Evolutionary conservation across 805 yeast genomes (phyloP).

Genomic region (Wickerhamomyces canadensis): DNA sequence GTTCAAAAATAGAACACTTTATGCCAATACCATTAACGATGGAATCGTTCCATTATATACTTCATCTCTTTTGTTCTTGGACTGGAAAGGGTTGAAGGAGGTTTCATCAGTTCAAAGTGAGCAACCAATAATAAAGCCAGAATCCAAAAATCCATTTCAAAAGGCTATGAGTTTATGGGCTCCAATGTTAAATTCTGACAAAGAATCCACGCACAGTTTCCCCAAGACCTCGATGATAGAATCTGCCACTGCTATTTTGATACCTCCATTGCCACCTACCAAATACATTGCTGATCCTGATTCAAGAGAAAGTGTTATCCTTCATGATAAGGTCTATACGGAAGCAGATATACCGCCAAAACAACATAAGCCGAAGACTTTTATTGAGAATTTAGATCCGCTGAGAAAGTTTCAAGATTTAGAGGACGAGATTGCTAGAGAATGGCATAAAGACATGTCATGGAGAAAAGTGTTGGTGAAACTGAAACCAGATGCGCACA

Average conservation of each 20-base stretch:
- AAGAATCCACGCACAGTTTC: conserved; percentile 24
- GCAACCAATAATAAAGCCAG: background rate
- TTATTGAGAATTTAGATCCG: conserved; percentile 28
- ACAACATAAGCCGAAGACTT: conserved; percentile 14
- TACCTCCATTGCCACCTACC: conserved; percentile 66
- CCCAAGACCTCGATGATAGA: conserved; percentile 68
- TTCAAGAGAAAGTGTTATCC: conserved; percentile 48
- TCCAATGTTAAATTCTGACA: conserved; percentile 19
- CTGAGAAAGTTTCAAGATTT: conserved; percentile 36
- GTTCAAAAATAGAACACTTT: conserved; percentile 62
- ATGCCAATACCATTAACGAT: conserved; percentile 73
- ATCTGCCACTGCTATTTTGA: conserved; percentile 58
- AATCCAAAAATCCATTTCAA: conserved; percentile 34
- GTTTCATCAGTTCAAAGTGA: conserved; percentile 9
- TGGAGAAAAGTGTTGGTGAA: conserved; percentile 72
- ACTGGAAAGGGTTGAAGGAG: conserved; percentile 31
- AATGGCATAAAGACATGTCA: conserved; percentile 60
- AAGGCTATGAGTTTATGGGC: conserved; percentile 41
- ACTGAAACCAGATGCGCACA: conserved; percentile 71
- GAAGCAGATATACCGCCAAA: conserved; percentile 41
- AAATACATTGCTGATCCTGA: conserved; percentile 60
- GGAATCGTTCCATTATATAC: conserved; percentile 81
- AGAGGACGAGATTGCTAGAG: conserved; percentile 66
- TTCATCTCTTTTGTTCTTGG: conserved; percentile 60
- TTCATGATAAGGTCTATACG: conserved; percentile 64